These are phyloP conservation scores for Hygrocybe coccinea DNA, from an alignment of 768 basidiomycete species.

Conservation along the genomic window DNA sequence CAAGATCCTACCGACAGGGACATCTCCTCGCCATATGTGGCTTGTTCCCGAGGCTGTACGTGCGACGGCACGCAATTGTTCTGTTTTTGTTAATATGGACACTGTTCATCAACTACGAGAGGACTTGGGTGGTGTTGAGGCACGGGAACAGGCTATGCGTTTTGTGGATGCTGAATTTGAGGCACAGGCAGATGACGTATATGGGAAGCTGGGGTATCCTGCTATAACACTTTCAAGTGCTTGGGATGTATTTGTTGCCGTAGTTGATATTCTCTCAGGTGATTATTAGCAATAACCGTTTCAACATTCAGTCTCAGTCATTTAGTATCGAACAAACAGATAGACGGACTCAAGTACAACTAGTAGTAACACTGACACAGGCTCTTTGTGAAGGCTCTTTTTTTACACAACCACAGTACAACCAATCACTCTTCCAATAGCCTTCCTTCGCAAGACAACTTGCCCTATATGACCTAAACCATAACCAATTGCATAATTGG, in stretches of 20 bases:
- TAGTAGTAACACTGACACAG: no score
- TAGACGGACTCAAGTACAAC: no score
- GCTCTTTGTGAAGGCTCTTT: no score
- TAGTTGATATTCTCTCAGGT: neutral
- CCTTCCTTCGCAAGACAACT: no score
- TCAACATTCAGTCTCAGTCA: no score
- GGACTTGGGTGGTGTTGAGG: constrained; percentile 3
- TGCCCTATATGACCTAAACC: no score
- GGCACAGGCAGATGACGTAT: constrained; percentile 4
- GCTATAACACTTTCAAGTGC: neutral
- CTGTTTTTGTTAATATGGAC: neutral
- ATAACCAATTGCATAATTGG: no score
- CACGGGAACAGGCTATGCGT: constrained; percentile 2
- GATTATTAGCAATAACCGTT: no score
- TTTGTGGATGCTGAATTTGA: constrained; percentile 6
- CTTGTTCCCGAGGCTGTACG: neutral
- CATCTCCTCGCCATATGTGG: constrained; percentile 1
- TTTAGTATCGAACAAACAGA: no score
- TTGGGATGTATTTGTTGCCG: constrained; percentile 5
- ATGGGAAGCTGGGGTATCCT: constrained; percentile 2
- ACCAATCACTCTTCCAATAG: no score
- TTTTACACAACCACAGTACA: no score
- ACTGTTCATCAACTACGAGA: constrained; percentile 6
- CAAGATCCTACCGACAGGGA: neutral
- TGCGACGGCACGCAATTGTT: neutral